Conservation (phyloP, 2,329 filamentous ascomycete genomes). For the Pochonia chlamydosporia region DNA sequence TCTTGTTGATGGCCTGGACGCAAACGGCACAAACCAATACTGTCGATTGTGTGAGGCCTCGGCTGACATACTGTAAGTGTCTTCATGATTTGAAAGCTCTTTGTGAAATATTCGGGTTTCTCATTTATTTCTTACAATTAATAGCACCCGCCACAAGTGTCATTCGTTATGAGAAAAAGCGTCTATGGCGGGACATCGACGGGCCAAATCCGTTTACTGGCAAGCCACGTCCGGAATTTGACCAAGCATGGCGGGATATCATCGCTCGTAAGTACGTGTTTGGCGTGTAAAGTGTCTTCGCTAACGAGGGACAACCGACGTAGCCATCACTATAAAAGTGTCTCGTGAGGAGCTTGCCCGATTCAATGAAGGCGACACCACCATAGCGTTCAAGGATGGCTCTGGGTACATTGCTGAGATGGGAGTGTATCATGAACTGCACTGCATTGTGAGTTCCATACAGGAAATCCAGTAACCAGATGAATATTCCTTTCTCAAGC, state of each 20-base stretch:
- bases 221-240: not conserved
- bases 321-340: slow-evolving; percentile 4
- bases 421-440: slow-evolving; percentile 2
- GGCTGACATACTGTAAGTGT: not conserved
- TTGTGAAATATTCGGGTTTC: no score
- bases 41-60: not conserved
- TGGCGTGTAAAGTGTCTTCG: not conserved
- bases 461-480: no score
- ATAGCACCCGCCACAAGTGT: not conserved
- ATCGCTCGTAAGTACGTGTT: not conserved
- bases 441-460: slow-evolving; percentile 1
- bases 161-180: not conserved
- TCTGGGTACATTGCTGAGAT: slow-evolving; percentile 5
- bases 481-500: no score
- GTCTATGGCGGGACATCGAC: not conserved
- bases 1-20: no score
- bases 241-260: not conserved
- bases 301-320: not conserved
- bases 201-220: not conserved
- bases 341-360: not conserved
- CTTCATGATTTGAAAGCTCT: not conserved
- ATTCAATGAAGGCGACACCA: not conserved
- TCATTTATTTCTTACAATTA: not conserved
- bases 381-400: slow-evolving; percentile 1
- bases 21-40: no score